phyloP scores from a whole-genome alignment of 164 flowering plant genomes.

The Vitis riparia region DNA sequence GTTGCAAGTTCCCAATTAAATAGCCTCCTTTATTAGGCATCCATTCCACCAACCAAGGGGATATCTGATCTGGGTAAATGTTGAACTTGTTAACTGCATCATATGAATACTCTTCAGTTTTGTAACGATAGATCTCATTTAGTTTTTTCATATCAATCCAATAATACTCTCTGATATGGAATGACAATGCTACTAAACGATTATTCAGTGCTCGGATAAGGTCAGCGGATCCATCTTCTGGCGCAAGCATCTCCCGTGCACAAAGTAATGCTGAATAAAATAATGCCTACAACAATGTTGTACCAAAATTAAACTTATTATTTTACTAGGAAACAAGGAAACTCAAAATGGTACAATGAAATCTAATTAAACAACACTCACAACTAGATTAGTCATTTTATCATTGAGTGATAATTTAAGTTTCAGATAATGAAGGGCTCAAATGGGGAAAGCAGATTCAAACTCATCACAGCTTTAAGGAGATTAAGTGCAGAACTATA shows the following conservation, averaged over 20 bases:
- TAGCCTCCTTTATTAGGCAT: conserved; percentile 47
- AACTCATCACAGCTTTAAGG: no score
- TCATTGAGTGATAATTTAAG: no score
- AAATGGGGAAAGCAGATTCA: no score
- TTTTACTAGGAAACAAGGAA: not conserved
- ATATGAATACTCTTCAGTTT: conserved; percentile 45
- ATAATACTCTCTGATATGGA: conserved; percentile 47
- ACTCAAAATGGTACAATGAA: not conserved
- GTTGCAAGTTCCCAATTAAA: conserved; percentile 48
- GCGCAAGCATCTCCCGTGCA: conserved; percentile 62
- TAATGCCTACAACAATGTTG: conserved; percentile 36
- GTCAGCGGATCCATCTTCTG: conserved; percentile 56
- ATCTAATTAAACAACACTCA: no score
- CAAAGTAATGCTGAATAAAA: conserved; percentile 56
- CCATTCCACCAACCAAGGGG: conserved; percentile 51
- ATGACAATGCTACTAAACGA: conserved; percentile 49
- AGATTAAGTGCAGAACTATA: no score
- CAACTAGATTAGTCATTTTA: no score
- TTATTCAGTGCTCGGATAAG: conserved; percentile 53
- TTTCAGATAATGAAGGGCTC: no score
- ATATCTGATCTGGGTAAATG: conserved; percentile 50
- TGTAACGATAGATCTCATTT: conserved; percentile 41
- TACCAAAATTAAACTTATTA: not conserved
- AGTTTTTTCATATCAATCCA: conserved; percentile 42
- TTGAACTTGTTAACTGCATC: conserved; percentile 51